Conservation (phyloP, 2,329 filamentous ascomycete genomes). For the Monilinia polystroma region DNA sequence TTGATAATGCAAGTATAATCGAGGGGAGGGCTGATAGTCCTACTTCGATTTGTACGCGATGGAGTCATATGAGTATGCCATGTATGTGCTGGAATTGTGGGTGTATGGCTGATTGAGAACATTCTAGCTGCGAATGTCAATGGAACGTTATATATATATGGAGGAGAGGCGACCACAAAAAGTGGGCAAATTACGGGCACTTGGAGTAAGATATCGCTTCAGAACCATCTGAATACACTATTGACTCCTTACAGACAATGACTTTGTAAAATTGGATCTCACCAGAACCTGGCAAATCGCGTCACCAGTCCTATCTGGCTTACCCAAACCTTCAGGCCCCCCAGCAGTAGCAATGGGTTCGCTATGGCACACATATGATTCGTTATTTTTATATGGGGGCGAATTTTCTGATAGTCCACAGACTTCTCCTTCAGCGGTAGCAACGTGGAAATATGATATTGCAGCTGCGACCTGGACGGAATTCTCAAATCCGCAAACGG, state of each 20-base stretch:
- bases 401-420: constrained; percentile 66
- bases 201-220: constrained; percentile 58
- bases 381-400: constrained; percentile 72
- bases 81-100: background rate
- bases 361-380: constrained; percentile 70
- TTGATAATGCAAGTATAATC: constrained; percentile 39
- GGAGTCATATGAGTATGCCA: constrained; percentile 60
- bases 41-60: constrained; percentile 61
- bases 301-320: constrained; percentile 60
- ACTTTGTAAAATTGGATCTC: constrained; percentile 70
- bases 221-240: background rate
- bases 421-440: constrained; percentile 56
- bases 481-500: constrained; percentile 59
- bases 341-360: constrained; percentile 72
- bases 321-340: constrained; percentile 65
- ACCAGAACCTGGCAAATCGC: constrained; percentile 69
- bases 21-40: constrained; percentile 48
- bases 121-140: constrained; percentile 61
- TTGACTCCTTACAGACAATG: constrained; percentile 53
- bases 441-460: constrained; percentile 71
- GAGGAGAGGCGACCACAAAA: constrained; percentile 61
- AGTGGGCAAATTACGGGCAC: constrained; percentile 59
- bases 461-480: constrained; percentile 59
- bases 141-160: constrained; percentile 74
- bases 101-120: constrained; percentile 1